Conservation (phyloP, 352 stramenopile genomes). For the Phytophthora sp. region DNA sequence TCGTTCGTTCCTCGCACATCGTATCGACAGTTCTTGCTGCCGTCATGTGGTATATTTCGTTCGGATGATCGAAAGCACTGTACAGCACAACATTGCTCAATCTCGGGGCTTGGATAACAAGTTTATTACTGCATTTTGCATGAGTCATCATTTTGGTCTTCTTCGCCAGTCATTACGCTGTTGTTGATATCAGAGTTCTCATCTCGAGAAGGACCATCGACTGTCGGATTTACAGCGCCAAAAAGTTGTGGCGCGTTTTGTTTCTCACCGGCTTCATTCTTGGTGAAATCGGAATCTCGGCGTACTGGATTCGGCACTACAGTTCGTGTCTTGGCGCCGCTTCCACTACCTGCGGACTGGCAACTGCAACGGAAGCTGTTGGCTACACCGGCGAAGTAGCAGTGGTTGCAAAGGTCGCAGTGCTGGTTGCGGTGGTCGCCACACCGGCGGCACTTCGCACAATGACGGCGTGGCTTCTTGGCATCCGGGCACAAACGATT, state of each 20-base stretch:
- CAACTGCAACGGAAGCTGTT: constrained; percentile 88
- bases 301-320: constrained; percentile 52
- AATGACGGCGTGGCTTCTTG: constrained; percentile 84
- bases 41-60: constrained; percentile 9
- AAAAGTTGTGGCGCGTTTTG: constrained; percentile 20
- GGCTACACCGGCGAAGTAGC: constrained; percentile 84
- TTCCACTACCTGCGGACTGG: constrained; percentile 43
- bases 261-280: constrained; percentile 14
- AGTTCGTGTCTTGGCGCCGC: constrained; percentile 51
- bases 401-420: constrained; percentile 84
- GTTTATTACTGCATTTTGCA: constrained; percentile 67
- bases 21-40: constrained; percentile 9
- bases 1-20: neutral
- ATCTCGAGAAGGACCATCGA: constrained; percentile 25
- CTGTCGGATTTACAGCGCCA: constrained; percentile 14
- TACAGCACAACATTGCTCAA: neutral
- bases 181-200: constrained; percentile 45
- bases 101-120: neutral
- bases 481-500: constrained; percentile 74
- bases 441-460: constrained; percentile 77
- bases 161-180: constrained; percentile 28
- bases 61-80: neutral
- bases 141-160: constrained; percentile 63
- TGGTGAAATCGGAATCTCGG: constrained; percentile 21
- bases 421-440: constrained; percentile 84